A percentile compares a stretch with the other conserved stretches of the same genome.
These are phyloP conservation scores for Pseudogymnoascus sp. DNA, from an alignment of 2,329 filamentous ascomycete genomes.

Conservation along the genomic window DNA sequence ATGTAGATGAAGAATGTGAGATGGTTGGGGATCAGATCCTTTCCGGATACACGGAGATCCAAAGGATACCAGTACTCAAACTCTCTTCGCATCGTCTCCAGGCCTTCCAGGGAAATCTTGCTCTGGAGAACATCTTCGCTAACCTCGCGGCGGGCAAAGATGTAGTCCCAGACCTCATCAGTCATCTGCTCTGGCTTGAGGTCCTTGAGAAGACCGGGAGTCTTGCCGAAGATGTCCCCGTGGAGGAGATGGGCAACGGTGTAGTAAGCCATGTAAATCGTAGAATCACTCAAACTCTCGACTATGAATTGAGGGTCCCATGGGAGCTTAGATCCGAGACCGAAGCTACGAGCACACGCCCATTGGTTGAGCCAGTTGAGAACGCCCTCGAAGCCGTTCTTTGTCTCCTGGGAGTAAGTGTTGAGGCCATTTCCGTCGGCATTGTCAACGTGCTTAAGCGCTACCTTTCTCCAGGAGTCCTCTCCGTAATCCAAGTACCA, in stretches of 20 bases:
- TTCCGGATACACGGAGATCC: slow-evolving; percentile 80
- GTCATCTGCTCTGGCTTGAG: slow-evolving; percentile 81
- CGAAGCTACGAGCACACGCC: slow-evolving; percentile 88
- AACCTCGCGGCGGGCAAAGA: slow-evolving; percentile 72
- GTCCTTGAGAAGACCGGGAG: slow-evolving; percentile 55
- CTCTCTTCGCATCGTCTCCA: slow-evolving; percentile 78
- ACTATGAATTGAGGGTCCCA: slow-evolving; percentile 91
- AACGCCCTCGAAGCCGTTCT: slow-evolving; percentile 75
- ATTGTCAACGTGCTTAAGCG: slow-evolving; percentile 65
- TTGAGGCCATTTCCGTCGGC: slow-evolving; percentile 64
- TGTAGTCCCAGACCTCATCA: slow-evolving; percentile 93
- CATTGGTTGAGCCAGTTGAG: slow-evolving; percentile 92
- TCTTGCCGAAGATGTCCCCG: slow-evolving; percentile 76
- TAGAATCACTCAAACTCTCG: slow-evolving; percentile 85
- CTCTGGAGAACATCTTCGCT: slow-evolving; percentile 59
- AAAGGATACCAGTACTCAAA: slow-evolving; percentile 98
- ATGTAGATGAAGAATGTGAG: slow-evolving; percentile 94
- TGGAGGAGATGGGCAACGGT: slow-evolving; percentile 64
- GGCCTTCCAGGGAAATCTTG: slow-evolving; percentile 64
- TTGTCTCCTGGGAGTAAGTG: slow-evolving; percentile 71
- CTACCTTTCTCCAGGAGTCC: slow-evolving; percentile 74
- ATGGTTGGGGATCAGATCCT: slow-evolving; percentile 90
- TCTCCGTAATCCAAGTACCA: slow-evolving; percentile 98
- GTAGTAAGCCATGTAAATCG: slow-evolving; percentile 85
- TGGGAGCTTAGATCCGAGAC: slow-evolving; percentile 86